phyloP scores from a whole-genome alignment of 164 flowering plant species.

The Nelumbo lutea region DNA sequence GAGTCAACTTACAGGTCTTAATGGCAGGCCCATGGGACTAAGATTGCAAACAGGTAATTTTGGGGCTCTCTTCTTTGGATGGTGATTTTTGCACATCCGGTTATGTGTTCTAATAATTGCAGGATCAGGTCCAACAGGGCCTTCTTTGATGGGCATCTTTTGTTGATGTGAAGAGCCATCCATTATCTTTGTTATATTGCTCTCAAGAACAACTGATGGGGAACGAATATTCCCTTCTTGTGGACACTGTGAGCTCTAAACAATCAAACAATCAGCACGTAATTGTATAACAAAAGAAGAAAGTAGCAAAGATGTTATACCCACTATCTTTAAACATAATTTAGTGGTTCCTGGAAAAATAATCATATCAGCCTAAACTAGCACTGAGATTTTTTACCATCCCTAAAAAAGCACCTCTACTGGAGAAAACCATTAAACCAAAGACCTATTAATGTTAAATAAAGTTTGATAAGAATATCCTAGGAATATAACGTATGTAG shows the following conservation, averaged over 20 bases:
- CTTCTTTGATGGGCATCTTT: constrained; percentile 54
- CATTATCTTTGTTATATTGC: constrained; percentile 26
- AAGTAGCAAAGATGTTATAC: not conserved
- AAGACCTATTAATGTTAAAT: too few relatives aligned
- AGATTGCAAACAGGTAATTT: constrained; percentile 35
- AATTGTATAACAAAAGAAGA: not conserved
- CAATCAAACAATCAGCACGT: constrained; percentile 21
- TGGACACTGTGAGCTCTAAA: constrained; percentile 49
- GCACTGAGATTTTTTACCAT: too few relatives aligned
- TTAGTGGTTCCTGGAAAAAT: not conserved
- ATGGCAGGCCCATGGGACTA: constrained; percentile 77
- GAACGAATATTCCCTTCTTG: constrained; percentile 40
- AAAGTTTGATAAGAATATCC: too few relatives aligned
- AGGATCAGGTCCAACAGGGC: constrained; percentile 88
- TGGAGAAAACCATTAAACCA: too few relatives aligned
- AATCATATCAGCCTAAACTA: not conserved
- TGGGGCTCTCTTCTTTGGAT: constrained; percentile 55
- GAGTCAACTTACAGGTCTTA: constrained; percentile 94
- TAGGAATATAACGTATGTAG: too few relatives aligned
- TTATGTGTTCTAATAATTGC: constrained; percentile 73
- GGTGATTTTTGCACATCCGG: constrained; percentile 87
- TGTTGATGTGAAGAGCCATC: constrained; percentile 36
- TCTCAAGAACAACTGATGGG: constrained; percentile 34
- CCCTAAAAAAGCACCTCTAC: too few relatives aligned
- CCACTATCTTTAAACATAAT: not conserved